These are phyloP conservation scores for Xerocomus nothofagi DNA, from an alignment of 1,284 basidiomycete species.

Conservation along the genomic window DNA sequence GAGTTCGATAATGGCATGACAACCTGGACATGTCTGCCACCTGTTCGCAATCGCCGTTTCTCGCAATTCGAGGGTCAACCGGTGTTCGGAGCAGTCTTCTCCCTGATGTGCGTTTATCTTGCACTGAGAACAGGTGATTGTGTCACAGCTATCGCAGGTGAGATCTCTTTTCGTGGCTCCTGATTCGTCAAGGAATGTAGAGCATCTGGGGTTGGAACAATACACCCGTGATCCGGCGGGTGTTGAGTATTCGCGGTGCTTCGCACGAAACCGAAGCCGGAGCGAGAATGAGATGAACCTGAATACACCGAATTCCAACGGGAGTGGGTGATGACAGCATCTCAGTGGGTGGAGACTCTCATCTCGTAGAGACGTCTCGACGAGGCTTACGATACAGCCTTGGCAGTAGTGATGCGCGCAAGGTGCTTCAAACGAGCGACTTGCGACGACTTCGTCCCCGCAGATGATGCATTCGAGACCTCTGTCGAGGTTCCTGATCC, in stretches of 20 bases:
- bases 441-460: constrained; percentile 7
- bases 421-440: constrained; percentile 28
- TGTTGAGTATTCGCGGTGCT: constrained; percentile 34
- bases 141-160: constrained; percentile 27
- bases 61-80: constrained; percentile 28
- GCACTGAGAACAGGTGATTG: constrained; percentile 37
- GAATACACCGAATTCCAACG: constrained; percentile 28
- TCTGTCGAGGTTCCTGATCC: neutral
- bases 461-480: constrained; percentile 27
- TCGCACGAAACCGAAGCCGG: constrained; percentile 28
- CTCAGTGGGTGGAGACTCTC: constrained; percentile 44
- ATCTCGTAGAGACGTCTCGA: constrained; percentile 38
- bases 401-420: constrained; percentile 42
- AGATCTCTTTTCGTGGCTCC: constrained; percentile 7
- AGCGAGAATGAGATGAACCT: constrained; percentile 28
- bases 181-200: constrained; percentile 39
- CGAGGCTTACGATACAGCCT: constrained; percentile 38
- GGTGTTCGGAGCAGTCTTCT: constrained; percentile 24
- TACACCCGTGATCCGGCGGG: constrained; percentile 39
- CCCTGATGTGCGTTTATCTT: constrained; percentile 24
- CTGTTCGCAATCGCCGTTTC: constrained; percentile 32
- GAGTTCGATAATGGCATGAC: constrained; percentile 43
- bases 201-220: constrained; percentile 41
- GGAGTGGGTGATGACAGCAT: constrained; percentile 40
- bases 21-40: constrained; percentile 46